Conservation (phyloP, 1,284 basidiomycete species). For the Puccinia novopanici region DNA sequence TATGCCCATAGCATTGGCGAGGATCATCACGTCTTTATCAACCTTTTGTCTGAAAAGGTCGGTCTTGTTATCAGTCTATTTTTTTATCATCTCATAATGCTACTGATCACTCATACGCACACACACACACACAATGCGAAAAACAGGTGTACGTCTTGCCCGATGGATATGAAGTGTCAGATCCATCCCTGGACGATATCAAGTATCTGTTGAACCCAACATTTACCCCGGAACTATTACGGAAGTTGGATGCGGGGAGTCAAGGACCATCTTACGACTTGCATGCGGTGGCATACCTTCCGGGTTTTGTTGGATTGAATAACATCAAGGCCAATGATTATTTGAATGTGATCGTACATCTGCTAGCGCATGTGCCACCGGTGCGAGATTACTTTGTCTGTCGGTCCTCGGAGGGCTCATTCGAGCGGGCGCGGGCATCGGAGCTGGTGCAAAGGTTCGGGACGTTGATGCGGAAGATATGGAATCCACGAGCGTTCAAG, state of each 20-base stretch:
- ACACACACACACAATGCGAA: too few relatives aligned
- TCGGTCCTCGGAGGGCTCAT: conserved; percentile 41
- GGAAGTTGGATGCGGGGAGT: conserved; percentile 62
- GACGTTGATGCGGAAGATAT: conserved; percentile 82
- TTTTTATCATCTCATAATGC: background rate
- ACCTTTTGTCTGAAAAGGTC: conserved; percentile 87
- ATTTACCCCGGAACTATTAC: conserved; percentile 69
- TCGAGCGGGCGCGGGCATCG: conserved; percentile 56
- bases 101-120: conserved; percentile 11
- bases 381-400: conserved; percentile 75
- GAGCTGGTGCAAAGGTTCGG: conserved; percentile 76
- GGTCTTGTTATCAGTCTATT: conserved; percentile 48
- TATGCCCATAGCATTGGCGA: conserved; percentile 97
- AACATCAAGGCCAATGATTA: conserved; percentile 97
- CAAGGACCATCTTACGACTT: conserved; percentile 73
- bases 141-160: conserved; percentile 91
- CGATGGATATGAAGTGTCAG: conserved; percentile 91
- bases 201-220: conserved; percentile 82
- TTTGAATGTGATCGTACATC: conserved; percentile 94
- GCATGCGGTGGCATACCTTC: conserved; percentile 75
- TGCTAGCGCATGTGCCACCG: conserved; percentile 84
- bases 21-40: conserved; percentile 97
- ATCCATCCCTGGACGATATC: conserved; percentile 93
- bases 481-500: conserved; percentile 95
- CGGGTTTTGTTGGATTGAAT: conserved; percentile 94